phyloP scores from a whole-genome alignment of 164 flowering plant genomes.

The Echeveria elegans region DNA sequence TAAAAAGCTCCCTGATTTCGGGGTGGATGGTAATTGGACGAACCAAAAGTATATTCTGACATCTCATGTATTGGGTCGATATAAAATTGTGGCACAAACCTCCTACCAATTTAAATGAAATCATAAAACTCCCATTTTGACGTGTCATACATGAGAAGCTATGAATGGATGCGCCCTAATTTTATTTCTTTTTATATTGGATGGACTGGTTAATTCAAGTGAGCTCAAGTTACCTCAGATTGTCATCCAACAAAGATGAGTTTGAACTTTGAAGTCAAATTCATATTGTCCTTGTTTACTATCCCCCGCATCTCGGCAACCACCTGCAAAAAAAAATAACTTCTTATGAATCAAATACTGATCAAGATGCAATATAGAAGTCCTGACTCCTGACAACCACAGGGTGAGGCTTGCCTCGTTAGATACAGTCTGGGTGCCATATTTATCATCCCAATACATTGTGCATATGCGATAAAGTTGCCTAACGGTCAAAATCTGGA shows the following conservation, averaged over 20 bases:
- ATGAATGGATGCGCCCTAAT: too few species aligned
- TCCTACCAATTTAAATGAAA: too few species aligned
- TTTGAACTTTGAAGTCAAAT: conserved; percentile 83
- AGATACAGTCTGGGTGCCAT: conserved; percentile 94
- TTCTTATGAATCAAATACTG: not conserved
- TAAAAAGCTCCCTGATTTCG: too few species aligned
- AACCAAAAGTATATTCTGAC: too few species aligned
- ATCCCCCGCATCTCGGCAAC: conserved; percentile 87
- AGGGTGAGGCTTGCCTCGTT: conserved; percentile 56
- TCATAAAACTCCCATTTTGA: too few species aligned
- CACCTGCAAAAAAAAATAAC: conserved; percentile 40
- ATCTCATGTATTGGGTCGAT: too few species aligned
- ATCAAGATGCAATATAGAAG: not conserved
- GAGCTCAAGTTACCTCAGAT: conserved; percentile 49
- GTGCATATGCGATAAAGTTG: conserved; percentile 97
- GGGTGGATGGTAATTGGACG: too few species aligned
- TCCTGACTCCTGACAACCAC: not conserved
- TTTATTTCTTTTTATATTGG: too few species aligned
- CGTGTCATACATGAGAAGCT: too few species aligned
- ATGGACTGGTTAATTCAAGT: too few species aligned
- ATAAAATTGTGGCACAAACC: too few species aligned
- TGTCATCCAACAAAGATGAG: conserved; percentile 95
- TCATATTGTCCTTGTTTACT: conserved; percentile 66
- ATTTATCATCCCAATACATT: conserved; percentile 99
- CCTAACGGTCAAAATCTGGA: conserved; percentile 76